Evolutionary conservation across 768 basidiomycete genomes (phyloP).

Genomic region (Trametes meyenii): DNA sequence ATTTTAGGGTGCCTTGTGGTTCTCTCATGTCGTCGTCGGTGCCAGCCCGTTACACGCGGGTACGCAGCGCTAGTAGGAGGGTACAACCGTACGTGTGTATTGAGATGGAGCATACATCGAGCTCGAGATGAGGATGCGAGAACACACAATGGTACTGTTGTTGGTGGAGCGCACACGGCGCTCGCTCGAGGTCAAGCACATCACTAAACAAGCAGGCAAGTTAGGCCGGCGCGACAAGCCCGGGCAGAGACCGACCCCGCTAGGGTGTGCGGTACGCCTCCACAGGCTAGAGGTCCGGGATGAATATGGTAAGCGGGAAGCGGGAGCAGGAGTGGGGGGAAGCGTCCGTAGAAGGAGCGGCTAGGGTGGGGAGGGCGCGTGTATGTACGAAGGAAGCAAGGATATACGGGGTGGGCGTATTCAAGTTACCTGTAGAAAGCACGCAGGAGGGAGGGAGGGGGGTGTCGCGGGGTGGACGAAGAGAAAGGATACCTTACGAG

Average conservation of each 20-base stretch:
- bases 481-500: constrained; percentile 33
- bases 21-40: too few relatives aligned
- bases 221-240: constrained; percentile 13
- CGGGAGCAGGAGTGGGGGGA: not conserved
- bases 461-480: constrained; percentile 8
- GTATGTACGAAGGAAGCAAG: not conserved
- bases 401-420: constrained; percentile 1
- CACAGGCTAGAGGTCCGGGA: constrained; percentile 10
- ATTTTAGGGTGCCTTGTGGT: too few relatives aligned
- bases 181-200: not conserved
- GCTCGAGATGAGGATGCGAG: too few relatives aligned
- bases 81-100: too few relatives aligned
- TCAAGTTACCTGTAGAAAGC: not conserved
- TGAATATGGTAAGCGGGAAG: not conserved
- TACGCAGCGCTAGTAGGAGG: too few relatives aligned
- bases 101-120: too few relatives aligned
- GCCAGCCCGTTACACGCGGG: too few relatives aligned
- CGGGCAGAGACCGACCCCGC: constrained; percentile 1
- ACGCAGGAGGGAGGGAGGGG: not conserved
- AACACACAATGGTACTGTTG: too few relatives aligned
- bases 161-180: too few relatives aligned
- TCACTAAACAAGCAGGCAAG: not conserved
- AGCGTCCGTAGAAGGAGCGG: constrained; percentile 12
- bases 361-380: constrained; percentile 9
- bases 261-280: not conserved